These are phyloP conservation scores for Tephrocybe sp. DNA, from an alignment of 768 basidiomycete genomes.

Conservation along the genomic window DNA sequence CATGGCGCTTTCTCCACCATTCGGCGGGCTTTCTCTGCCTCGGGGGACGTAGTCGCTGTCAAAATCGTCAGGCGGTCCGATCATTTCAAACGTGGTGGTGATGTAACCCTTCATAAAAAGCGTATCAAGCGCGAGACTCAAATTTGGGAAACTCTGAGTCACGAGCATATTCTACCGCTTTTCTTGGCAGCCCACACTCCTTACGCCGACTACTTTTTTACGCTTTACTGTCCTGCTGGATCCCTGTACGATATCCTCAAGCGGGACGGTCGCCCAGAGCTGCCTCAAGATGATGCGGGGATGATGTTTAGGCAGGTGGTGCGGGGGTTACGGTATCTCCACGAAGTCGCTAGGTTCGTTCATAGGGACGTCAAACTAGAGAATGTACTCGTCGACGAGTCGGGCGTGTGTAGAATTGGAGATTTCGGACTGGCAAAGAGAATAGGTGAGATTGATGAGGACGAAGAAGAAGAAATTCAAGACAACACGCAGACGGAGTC, in stretches of 20 bases:
- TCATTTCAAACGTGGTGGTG: constrained; percentile 42
- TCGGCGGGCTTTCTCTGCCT: constrained; percentile 59
- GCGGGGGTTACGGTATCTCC: constrained; percentile 77
- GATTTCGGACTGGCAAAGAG: constrained; percentile 82
- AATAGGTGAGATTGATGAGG: constrained; percentile 48
- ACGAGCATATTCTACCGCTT: constrained; percentile 85
- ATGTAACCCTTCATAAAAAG: constrained; percentile 46
- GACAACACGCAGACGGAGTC: constrained; percentile 14
- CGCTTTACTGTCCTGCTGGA: constrained; percentile 79
- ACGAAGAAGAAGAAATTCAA: constrained; percentile 31
- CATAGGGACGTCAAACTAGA: constrained; percentile 97
- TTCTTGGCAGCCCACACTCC: constrained; percentile 59
- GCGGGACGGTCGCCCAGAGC: constrained; percentile 61
- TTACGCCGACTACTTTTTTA: constrained; percentile 78
- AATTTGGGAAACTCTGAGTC: constrained; percentile 73
- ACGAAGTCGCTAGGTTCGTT: constrained; percentile 71
- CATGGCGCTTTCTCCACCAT: constrained; percentile 83
- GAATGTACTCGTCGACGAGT: constrained; percentile 90
- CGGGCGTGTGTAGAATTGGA: constrained; percentile 78
- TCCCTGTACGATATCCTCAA: constrained; percentile 82
- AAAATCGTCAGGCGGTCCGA: constrained; percentile 74
- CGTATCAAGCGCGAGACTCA: constrained; percentile 67
- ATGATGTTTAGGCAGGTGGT: constrained; percentile 88
- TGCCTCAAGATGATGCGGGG: constrained; percentile 76
- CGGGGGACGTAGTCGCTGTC: constrained; percentile 72